phyloP scores from a whole-genome alignment of 805 yeast genomes.

The Zygotorulaspora sp. region DNA sequence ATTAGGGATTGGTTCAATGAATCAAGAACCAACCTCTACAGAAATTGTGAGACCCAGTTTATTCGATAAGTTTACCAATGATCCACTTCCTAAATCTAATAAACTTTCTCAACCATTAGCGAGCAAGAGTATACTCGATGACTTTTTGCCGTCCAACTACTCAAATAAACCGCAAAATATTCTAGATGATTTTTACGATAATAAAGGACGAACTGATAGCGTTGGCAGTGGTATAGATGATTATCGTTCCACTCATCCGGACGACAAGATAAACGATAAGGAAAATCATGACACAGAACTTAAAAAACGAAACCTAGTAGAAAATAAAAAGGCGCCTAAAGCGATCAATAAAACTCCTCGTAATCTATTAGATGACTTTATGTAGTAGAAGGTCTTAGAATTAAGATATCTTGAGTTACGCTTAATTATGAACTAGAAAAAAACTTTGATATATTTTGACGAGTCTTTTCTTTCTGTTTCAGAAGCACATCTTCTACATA shows the following conservation, averaged over 20 bases:
- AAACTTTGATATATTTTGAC: constrained; percentile 57
- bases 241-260: constrained; percentile 1
- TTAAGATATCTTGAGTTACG: too few relatives aligned
- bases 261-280: background rate
- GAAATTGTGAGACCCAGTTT: constrained; percentile 26
- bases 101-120: background rate
- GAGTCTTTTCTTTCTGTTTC: constrained; percentile 45
- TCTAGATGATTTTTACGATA: constrained; percentile 7
- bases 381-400: too few relatives aligned
- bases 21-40: constrained; percentile 22
- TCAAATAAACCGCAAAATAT: constrained; percentile 6
- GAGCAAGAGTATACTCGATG: background rate
- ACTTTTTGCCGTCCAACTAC: background rate
- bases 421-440: constrained; percentile 38
- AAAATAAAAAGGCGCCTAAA: constrained; percentile 1
- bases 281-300: background rate
- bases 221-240: constrained; percentile 12
- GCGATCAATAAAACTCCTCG: constrained; percentile 18
- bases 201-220: background rate
- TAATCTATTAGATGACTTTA: constrained; percentile 34
- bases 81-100: background rate
- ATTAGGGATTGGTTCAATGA: constrained; percentile 12
- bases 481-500: constrained; percentile 40
- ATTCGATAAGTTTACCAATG: constrained; percentile 28
- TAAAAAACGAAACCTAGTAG: background rate